Base-by-base conservation (phyloP, 345 rosid genomes). In the Rubroshorea leprosula region DNA sequence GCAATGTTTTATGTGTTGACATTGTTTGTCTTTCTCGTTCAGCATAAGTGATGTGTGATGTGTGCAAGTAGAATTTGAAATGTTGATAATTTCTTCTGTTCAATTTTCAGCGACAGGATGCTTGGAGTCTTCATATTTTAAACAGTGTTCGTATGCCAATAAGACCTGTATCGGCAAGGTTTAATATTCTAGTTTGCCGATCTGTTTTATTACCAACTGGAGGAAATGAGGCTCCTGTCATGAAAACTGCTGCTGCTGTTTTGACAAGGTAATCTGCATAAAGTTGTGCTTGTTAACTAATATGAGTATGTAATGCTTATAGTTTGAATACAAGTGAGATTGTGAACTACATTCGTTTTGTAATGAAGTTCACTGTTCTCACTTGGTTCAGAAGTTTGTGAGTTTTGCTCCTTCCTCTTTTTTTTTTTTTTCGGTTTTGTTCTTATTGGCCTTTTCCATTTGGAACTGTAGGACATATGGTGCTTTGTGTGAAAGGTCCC, bases 121-220 rank as follows among this genome's bases (percentile, higher is more conserved):
- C 67, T 61, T 80, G 82, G 90, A 77, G 85, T 80, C 67, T 80
- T 51, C 84, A 80, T 44, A 63, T 76, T 65, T 46, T 77, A 20
- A 72, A 66, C 54, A 68, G 65, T 64, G 53, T 69, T 22, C 63
- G 38, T 51, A 65, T 77, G 63, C 80, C 86, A 15, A 31, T 60
- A 51, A 50, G 24, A 52, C 78, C 81, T 41, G 59, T 49, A 20
- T 68, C 72, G 57, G 64, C 83, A 48, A 80, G 83, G 70, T 68
- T 72, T 61, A 74, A 71, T 71, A 68, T 72, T 50, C 71, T 77
- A 2, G 19, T 80, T 51, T 87, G 95, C 74, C 86, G 57, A 58
- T 79, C 90, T 68, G 63, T 79, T 67, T 64, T 80, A 54, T 26
- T 68, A 29, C 81, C 83, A 2, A 67, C 75, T 38, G 76, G 78